Base-by-base conservation (phyloP, 192 early-diverging fungal genomes). In the Linderina pennispora region DNA sequence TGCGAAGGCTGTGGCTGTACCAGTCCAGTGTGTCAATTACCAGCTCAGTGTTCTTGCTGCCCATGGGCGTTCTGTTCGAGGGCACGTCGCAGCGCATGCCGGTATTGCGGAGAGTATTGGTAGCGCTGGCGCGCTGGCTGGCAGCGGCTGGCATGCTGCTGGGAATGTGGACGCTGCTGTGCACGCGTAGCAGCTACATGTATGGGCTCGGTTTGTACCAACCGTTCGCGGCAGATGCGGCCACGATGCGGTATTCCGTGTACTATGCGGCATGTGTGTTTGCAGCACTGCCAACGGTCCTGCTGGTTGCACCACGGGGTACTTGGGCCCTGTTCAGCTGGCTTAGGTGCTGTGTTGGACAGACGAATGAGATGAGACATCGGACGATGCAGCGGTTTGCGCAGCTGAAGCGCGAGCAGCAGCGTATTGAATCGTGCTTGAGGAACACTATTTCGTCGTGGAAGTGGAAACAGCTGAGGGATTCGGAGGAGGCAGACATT, bases 261-360 rank as follows among this genome's bases (percentile, higher is more conserved):
- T 48, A 70, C 48, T 45, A 55, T 18, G 59, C 47, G 1, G 40
- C 43, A 20, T 51, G 59, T 23, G 45, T 62, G 23, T 62, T 58
- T 36, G 66, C 22, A 18, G 43, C 60, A 17, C 55, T 70, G 34
- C 66, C 66, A 5, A 45, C 36, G 6, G 66, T 70, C 3, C 59
- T 62, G 8, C 46, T 34, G 11, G 53, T 62, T 24, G 51, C 55
- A 34, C 66, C 66, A 8, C 66, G 59, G 17, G 66, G 66, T 11
- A 62, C 66, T 18, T 70, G 66, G 66, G 66, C 66, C 7, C 34
- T 70, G 50, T 62, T 70, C 20, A 48, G 33, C 14, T 70, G 66
- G 66, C 51, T 70, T 22, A 48, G 43, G 19, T 52, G 54, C 43
- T 62, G 58, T 6, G 51, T 70, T 26, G 51, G 55, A 14, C 59